phyloP scores from a whole-genome alignment of 2,329 filamentous ascomycete species.

The Aspergillus melleus region DNA sequence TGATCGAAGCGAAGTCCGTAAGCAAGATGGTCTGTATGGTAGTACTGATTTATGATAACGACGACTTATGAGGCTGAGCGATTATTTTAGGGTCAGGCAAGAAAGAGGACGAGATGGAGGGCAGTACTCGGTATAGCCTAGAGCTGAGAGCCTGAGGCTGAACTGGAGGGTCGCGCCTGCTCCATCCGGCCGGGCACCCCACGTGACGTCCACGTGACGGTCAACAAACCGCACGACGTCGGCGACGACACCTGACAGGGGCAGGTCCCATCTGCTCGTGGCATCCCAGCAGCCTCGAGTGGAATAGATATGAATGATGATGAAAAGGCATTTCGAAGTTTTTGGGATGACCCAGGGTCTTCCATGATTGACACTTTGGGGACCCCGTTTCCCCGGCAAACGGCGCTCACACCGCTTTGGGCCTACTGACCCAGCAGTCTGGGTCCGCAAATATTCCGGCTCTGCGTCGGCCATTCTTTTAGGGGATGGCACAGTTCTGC shows the following conservation, averaged over 20 bases:
- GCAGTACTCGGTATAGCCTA: neutral
- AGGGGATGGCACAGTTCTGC: conserved; percentile 14
- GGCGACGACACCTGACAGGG: neutral
- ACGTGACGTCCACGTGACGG: neutral
- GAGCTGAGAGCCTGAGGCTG: neutral
- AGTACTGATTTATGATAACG: neutral
- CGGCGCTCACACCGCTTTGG: conserved; percentile 16
- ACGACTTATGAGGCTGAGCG: neutral
- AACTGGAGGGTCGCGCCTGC: neutral
- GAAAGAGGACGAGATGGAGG: neutral
- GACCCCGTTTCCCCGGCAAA: neutral
- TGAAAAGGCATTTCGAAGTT: neutral
- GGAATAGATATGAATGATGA: neutral
- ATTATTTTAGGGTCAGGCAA: neutral
- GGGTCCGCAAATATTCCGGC: conserved; percentile 10
- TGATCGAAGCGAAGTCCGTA: neutral
- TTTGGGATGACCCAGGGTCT: neutral
- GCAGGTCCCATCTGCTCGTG: neutral
- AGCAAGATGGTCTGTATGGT: neutral
- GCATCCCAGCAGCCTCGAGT: neutral
- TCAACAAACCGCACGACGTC: neutral
- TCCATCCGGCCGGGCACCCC: neutral
- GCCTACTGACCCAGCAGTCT: conserved; percentile 16
- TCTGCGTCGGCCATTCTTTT: neutral
- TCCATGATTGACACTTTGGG: neutral